Conservation (phyloP, 768 basidiomycete genomes). For the Boletus reticuloceps region DNA sequence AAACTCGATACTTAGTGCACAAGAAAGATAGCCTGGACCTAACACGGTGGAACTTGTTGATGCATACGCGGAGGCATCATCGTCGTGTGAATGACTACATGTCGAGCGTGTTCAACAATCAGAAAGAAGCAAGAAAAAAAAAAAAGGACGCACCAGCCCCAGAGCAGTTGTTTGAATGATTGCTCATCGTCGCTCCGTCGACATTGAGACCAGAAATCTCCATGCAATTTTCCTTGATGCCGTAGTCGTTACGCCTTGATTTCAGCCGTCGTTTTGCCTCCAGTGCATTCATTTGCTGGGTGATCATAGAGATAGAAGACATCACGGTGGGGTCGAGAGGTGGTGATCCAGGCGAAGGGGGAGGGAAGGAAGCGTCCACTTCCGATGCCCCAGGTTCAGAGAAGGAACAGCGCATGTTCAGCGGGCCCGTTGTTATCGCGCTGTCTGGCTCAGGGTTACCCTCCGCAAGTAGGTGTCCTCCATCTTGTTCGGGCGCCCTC, state of each 20-base stretch:
- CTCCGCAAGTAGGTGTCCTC: no score
- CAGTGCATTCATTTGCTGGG: not conserved
- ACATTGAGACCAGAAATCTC: not conserved
- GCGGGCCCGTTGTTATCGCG: not conserved
- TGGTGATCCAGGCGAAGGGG: no score
- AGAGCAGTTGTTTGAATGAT: not conserved
- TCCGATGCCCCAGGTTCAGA: not conserved
- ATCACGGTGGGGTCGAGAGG: not conserved
- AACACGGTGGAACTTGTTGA: not conserved
- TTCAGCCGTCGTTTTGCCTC: no score
- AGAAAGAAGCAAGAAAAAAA: not conserved
- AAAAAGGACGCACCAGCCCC: slow-evolving; percentile 12
- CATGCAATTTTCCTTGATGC: slow-evolving; percentile 1
- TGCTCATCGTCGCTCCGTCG: slow-evolving; percentile 8
- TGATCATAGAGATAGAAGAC: not conserved
- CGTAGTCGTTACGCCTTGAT: not conserved
- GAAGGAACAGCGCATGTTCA: not conserved
- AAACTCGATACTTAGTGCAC: no score
- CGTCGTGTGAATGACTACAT: slow-evolving; percentile 11
- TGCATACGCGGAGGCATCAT: not conserved
- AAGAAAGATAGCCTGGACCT: not conserved
- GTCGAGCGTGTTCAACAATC: not conserved
- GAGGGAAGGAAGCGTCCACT: not conserved
- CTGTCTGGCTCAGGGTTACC: not conserved
- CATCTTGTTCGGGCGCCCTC: not conserved